These are phyloP conservation scores for Cydonia oblonga DNA, from an alignment of 331 rosid species.

Conservation along the genomic window DNA sequence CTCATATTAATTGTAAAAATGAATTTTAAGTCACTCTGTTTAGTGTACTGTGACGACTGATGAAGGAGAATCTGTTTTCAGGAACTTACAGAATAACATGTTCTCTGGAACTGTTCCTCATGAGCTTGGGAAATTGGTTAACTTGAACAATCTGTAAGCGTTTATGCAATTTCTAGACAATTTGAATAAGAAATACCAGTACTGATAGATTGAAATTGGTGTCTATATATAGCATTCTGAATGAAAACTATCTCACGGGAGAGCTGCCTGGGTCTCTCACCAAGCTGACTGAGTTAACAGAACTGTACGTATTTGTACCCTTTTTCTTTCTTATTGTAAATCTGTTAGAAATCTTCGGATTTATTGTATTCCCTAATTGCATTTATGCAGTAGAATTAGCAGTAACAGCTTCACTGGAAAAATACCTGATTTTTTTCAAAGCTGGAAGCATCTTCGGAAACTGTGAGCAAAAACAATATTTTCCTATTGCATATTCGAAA, in stretches of 20 bases:
- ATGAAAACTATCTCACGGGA: constrained; percentile 16
- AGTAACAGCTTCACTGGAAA: constrained; percentile 17
- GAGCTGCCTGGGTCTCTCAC: constrained; percentile 1
- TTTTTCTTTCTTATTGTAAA: neutral
- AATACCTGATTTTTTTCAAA: constrained; percentile 9
- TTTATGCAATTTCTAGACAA: neutral
- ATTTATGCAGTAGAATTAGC: constrained; percentile 3
- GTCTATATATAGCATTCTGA: neutral
- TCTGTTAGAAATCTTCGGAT: neutral
- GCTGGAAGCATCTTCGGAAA: constrained; percentile 5
- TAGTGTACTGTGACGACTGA: neutral
- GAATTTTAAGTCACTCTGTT: neutral
- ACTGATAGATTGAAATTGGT: neutral
- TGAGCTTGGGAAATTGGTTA: constrained; percentile 19
- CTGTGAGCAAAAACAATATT: neutral
- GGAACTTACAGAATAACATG: constrained; percentile 21
- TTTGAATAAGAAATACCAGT: neutral
- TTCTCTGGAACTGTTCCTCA: constrained; percentile 24
- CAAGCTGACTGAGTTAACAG: constrained; percentile 1
- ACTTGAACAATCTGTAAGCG: constrained; percentile 17
- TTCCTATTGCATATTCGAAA: neutral
- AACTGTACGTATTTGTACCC: neutral
- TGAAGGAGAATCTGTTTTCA: neutral
- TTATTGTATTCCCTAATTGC: neutral
- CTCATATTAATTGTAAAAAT: neutral